Evolutionary conservation across 257 asterid species (phyloP).

Genomic region (Lycium ferocissimum): DNA sequence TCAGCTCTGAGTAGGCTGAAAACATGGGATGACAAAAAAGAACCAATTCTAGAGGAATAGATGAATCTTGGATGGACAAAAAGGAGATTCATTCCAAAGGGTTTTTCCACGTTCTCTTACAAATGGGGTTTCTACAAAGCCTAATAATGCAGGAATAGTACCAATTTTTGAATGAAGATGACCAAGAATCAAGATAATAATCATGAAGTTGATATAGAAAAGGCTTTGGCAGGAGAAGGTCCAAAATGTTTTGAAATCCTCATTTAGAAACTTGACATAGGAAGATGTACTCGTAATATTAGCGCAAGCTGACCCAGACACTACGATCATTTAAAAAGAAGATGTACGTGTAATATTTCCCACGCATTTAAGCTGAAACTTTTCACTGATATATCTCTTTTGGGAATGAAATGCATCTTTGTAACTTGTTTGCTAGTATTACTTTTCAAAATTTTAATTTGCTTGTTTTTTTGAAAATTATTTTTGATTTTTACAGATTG

Average conservation of each 20-base stretch:
- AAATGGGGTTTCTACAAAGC: neutral
- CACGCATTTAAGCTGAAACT: neutral
- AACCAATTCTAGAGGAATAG: slow-evolving; percentile 28
- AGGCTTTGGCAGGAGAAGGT: neutral
- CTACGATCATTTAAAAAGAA: no score
- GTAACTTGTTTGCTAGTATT: no score
- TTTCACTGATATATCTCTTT: neutral
- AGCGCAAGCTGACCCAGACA: no score
- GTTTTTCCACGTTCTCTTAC: neutral
- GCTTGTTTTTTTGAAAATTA: neutral
- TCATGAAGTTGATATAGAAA: neutral
- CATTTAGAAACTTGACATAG: neutral
- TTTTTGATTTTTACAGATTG: neutral
- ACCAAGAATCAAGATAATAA: slow-evolving; percentile 21
- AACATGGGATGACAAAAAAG: slow-evolving; percentile 40
- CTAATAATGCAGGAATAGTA: neutral
- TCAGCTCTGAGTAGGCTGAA: slow-evolving; percentile 39
- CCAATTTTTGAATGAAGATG: neutral
- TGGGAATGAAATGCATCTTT: neutral
- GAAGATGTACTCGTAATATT: neutral
- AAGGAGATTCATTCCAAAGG: slow-evolving; percentile 25
- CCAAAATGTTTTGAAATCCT: neutral
- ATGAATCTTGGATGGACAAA: neutral
- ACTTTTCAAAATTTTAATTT: no score
- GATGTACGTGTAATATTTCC: neutral